Base-by-base conservation (phyloP, 345 rosid species). In the Chamaenerion angustifolium region DNA sequence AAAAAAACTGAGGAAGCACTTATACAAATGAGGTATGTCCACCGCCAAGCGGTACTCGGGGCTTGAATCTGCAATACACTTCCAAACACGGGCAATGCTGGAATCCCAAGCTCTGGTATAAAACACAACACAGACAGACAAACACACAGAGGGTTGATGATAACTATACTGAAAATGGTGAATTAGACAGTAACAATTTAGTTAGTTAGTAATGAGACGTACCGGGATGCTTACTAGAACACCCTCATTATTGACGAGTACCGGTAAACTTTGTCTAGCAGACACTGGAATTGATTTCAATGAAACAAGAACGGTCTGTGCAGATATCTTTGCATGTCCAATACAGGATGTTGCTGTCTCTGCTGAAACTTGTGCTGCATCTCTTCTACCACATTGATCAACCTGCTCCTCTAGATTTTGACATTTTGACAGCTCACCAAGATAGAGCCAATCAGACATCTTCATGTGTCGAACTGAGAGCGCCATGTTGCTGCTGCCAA, bases 11-110 rank as follows among this genome's bases (percentile, higher is more conserved):
- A 21, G 25, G 25, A 21, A 21, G 1, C 25, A 31, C 37, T 70
- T n/a, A 86, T 6, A 79, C 17, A 75, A 81, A 90, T 48, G 89
- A 81, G 58, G 69, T 68, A 50, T 67, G 46, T 51, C 98, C 95
- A 54, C 96, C 93, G 12, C 93, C 93, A 7, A 83, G 94, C 21
- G 89, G 93, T 55, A 80, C 82, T 67, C 76, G 78, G 42, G 98
- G 95, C 62, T 75, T 72, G 75, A 80, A 86, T 56, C 53, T 68
- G 46, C 73, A 74, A 42, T 78, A 71, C 11, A 64, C 80, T 25
- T 16, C 54, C 58, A 80, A 52, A 64, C 79, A 75, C 56, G 81
- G 75, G 71, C 93, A 90, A 58, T 47, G 64, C n/a, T 61, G 72
- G 74, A 83, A 78, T 67, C 82, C 78, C 56, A 86, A 70, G 65